These are phyloP conservation scores for Bassia scoparia DNA, from an alignment of 148 eudicot genomes.

Conservation along the genomic window DNA sequence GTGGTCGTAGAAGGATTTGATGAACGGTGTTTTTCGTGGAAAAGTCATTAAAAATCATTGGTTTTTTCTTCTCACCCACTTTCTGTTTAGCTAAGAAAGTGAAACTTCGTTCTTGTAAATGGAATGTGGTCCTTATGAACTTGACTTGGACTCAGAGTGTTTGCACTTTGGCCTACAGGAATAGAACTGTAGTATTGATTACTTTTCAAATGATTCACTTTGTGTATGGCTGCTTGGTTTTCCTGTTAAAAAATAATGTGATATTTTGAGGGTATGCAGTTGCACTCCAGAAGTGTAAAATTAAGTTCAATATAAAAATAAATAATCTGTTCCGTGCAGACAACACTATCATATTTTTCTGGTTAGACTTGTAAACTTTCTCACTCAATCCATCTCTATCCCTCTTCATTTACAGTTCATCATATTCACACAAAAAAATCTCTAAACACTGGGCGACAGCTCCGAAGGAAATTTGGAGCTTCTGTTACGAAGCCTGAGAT, in stretches of 20 bases:
- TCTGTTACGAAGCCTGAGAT: conserved; percentile 23
- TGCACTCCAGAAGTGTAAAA: too few relatives aligned
- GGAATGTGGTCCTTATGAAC: background rate
- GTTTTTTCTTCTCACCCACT: background rate
- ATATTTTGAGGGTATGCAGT: too few relatives aligned
- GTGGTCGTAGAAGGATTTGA: background rate
- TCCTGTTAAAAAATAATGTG: too few relatives aligned
- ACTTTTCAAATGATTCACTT: too few relatives aligned
- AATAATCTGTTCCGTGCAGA: conserved; percentile 5
- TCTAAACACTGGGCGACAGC: conserved; percentile 17
- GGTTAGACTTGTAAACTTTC: background rate
- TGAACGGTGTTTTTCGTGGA: background rate
- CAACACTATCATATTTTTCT: background rate
- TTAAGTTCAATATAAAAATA: too few relatives aligned
- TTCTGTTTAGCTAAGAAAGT: conserved; percentile 6
- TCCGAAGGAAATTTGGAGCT: conserved; percentile 24
- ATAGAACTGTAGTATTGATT: too few relatives aligned
- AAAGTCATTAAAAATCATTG: background rate
- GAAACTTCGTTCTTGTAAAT: background rate
- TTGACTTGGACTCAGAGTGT: conserved; percentile 14
- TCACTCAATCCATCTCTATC: background rate
- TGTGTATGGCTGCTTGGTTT: too few relatives aligned
- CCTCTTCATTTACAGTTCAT: conserved; percentile 18
- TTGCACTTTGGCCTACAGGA: too few relatives aligned
- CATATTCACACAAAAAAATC: conserved; percentile 28